Evolutionary conservation across 331 rosid genomes (phyloP), one percentile per base, ranked within the genome.

Genomic region (Phaseolus coccineus): DNA sequence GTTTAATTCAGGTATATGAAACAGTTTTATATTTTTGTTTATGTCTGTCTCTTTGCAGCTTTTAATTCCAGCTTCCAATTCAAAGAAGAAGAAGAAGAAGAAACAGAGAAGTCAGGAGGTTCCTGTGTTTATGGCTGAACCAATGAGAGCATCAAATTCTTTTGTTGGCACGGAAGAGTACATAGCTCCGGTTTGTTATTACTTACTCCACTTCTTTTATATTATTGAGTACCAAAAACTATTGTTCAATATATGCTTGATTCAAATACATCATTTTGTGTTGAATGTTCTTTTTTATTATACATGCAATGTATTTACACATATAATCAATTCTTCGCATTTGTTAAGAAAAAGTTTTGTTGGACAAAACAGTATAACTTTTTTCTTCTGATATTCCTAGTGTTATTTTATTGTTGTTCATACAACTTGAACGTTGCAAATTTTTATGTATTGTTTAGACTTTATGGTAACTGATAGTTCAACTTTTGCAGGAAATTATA

Each of bases 131-230:
- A 86, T 93, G 90, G 98, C 98, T 10, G 99, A 96, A 85, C 99
- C 99, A 6, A 91, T 90, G 97, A 83, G 98, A 86, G 99, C 99
- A 13, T 96, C 99, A 44, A 96, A 96, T 86, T 96, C 99, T 73
- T 96, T 96, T 47, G 99, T 96, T 59, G 99, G 99, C 79, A 96
- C 99, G 2, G 99, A 96, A 80, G 99, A 96, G 86, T 96, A 96
- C 91, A 96, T 96, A 31, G 99, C 99, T 56, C 99, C 99, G 93
- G 99, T 95, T 77, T 76, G 98, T 89, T 42, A 50, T 77, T 65
- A 73, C 56, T 48, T 64, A 73, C 57, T 48, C 2, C 42, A 31
- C 51, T 56, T 73, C 28, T 47, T 42, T 42, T 71, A 66, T 62
- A 2, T 61, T 79, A 73, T 63, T 28, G 48, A 55, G 66, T n/a